Conservation (phyloP, 2,329 filamentous ascomycete genomes). For the Colletotrichum horii region DNA sequence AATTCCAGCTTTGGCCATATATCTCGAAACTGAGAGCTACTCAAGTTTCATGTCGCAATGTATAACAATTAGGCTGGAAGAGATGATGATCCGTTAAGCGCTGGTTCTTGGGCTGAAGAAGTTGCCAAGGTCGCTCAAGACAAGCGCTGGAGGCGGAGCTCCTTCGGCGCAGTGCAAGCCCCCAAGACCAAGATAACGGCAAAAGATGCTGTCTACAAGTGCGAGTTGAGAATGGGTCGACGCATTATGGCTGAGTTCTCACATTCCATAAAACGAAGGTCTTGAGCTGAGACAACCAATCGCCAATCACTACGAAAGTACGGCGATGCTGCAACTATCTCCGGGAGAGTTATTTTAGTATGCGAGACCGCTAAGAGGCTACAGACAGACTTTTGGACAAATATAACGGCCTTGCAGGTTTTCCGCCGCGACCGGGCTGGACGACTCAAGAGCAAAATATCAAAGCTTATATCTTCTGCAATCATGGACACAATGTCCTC, state of each 20-base stretch:
- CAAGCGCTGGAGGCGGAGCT: neutral
- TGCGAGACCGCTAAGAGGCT: too few species aligned
- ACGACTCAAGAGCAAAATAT: neutral
- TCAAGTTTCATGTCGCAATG: too few species aligned
- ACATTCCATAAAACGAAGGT: neutral
- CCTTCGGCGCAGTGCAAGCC: neutral
- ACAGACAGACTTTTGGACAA: too few species aligned
- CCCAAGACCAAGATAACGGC: too few species aligned
- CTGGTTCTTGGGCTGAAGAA: neutral
- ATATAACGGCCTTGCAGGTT: neutral
- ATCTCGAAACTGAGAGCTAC: neutral
- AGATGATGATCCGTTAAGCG: neutral
- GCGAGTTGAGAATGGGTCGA: neutral
- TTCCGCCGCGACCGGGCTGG: neutral
- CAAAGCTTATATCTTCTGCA: neutral
- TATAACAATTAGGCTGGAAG: too few species aligned
- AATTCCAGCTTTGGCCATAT: neutral
- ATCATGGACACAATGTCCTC: neutral
- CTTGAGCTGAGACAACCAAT: neutral
- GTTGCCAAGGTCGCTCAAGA: neutral
- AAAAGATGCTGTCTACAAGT: neutral
- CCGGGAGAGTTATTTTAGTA: accelerated
- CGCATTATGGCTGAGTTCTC: neutral
- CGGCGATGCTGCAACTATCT: neutral
- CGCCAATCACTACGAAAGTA: neutral